Evolutionary conservation across 257 asterid species (phyloP).

Genomic region (Craterostigma plantagineum): DNA sequence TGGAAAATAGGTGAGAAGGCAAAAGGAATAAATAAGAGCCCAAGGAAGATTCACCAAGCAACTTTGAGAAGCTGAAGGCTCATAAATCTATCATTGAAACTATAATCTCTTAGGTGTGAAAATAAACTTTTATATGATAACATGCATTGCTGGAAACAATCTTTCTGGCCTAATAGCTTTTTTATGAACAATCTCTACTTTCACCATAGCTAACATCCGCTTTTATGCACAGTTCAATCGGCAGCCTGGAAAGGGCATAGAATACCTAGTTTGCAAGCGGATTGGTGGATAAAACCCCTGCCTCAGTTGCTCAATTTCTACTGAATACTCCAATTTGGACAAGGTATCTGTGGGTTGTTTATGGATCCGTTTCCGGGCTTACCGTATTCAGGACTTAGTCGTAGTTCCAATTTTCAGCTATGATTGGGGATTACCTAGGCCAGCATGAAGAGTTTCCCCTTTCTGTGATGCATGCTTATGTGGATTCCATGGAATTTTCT

Average conservation of each 20-base stretch:
- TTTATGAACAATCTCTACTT: too few relatives aligned
- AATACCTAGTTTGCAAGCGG: constrained; percentile 34
- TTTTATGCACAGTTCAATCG: constrained; percentile 42
- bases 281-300: constrained; percentile 41
- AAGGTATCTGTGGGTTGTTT: too few relatives aligned
- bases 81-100: constrained; percentile 70
- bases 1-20: too few relatives aligned
- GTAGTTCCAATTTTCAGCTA: constrained; percentile 17
- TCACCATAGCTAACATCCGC: too few relatives aligned
- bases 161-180: too few relatives aligned
- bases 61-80: constrained; percentile 54
- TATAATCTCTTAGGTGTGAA: constrained; percentile 36
- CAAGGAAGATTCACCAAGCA: constrained; percentile 36
- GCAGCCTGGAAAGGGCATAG: constrained; percentile 40
- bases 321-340: constrained; percentile 39
- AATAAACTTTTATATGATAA: not conserved
- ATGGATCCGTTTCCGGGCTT: too few relatives aligned
- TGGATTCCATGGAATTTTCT: constrained; percentile 74
- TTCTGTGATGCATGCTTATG: constrained; percentile 70
- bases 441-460: constrained; percentile 61
- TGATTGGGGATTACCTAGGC: constrained; percentile 61
- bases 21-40: constrained; percentile 27
- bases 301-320: constrained; percentile 53
- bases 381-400: too few relatives aligned
- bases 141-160: too few relatives aligned